Evolutionary conservation across 2,329 filamentous ascomycete species (phyloP).

Genomic region (Pyrenochaeta sp.): DNA sequence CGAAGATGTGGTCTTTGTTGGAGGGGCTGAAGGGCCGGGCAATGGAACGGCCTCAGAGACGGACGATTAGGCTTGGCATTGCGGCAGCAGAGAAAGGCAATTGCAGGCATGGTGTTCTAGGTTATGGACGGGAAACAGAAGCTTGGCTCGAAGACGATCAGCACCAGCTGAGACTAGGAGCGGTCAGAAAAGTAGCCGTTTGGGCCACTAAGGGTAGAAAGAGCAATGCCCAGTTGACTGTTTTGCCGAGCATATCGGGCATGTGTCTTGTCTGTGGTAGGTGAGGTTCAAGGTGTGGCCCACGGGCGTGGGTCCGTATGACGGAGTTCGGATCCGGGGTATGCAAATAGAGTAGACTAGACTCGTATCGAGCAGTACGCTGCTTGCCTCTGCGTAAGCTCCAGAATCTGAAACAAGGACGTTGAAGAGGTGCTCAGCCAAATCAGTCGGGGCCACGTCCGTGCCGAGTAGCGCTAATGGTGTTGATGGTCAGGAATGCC

Average conservation of each 20-base stretch:
- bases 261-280: slow-evolving; percentile 6
- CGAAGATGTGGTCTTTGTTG: slow-evolving; percentile 35
- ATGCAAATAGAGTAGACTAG: no score
- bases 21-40: slow-evolving; percentile 6
- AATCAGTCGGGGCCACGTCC: slow-evolving; percentile 23
- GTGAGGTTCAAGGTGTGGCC: slow-evolving; percentile 7
- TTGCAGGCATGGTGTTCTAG: no score
- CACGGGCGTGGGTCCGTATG: slow-evolving; percentile 6
- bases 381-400: neutral
- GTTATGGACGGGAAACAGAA: no score
- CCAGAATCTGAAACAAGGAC: slow-evolving; percentile 7
- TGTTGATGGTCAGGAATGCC: slow-evolving; percentile 9
- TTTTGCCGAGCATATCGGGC: slow-evolving; percentile 3
- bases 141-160: neutral
- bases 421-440: slow-evolving; percentile 7
- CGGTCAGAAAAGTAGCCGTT: no score
- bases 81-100: neutral
- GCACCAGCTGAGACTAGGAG: no score
- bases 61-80: slow-evolving; percentile 12
- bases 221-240: slow-evolving; percentile 2
- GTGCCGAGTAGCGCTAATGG: slow-evolving; percentile 7
- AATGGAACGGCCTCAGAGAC: slow-evolving; percentile 15
- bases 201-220: neutral
- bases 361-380: neutral
- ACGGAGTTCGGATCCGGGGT: slow-evolving; percentile 1